Percentiles rank a stretch among this genome's conserved stretches.
Evolutionary conservation across 371 early-diverging fungal genomes (phyloP).

Genomic region (Mucor circinelloides): DNA sequence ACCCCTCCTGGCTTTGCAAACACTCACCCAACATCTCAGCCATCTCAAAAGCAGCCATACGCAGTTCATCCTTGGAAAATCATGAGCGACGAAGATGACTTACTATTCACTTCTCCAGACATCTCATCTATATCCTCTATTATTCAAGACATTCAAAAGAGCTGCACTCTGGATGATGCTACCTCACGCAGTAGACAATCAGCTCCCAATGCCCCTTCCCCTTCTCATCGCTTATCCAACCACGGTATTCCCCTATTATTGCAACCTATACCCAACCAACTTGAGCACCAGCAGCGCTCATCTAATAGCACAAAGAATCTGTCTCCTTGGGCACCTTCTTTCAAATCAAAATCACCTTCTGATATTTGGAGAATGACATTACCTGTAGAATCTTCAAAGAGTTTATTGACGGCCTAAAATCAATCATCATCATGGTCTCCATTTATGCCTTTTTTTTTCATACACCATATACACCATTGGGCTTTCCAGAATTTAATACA

Average conservation of each 20-base stretch:
- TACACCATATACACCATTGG: not conserved
- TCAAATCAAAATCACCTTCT: not conserved
- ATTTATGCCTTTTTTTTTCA: not conserved
- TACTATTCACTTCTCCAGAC: not conserved
- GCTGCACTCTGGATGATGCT: conserved; percentile 8
- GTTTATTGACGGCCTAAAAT: conserved; percentile 13
- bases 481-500: not conserved
- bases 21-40: not conserved
- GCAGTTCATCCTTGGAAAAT: not conserved
- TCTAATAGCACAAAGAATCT: not conserved
- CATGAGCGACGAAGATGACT: conserved; percentile 3
- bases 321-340: conserved; percentile 25
- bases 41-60: not conserved
- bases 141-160: conserved; percentile 23
- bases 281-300: not conserved
- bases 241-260: conserved; percentile 11
- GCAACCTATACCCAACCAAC: not conserved
- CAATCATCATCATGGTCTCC: not conserved
- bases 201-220: not conserved
- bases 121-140: conserved; percentile 21
- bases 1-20: not conserved
- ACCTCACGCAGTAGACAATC: not conserved
- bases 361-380: conserved; percentile 26
- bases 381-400: conserved; percentile 11
- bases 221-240: not conserved